These are phyloP conservation scores for Podila epigama DNA, from an alignment of 192 early-diverging fungal species.

Conservation along the genomic window DNA sequence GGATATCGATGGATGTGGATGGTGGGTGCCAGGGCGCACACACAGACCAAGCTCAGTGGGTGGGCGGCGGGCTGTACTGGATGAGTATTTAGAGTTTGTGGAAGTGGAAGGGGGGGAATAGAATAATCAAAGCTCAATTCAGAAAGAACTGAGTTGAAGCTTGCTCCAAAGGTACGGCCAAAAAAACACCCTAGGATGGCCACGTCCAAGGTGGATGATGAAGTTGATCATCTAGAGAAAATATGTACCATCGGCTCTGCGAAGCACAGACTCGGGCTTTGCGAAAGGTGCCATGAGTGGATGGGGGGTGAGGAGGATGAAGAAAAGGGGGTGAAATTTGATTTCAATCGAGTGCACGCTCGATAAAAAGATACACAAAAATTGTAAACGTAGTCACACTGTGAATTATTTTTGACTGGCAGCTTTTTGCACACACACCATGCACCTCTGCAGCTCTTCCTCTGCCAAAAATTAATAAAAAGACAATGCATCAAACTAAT, in stretches of 20 bases:
- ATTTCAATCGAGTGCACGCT: background rate
- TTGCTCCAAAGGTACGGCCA: background rate
- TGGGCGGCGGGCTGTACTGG: too few relatives aligned
- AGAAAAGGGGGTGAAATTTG: background rate
- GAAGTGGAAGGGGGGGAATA: background rate
- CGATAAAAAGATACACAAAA: background rate
- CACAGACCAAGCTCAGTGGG: too few relatives aligned
- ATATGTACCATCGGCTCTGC: slow-evolving; percentile 53
- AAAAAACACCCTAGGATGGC: background rate
- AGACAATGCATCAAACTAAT: background rate
- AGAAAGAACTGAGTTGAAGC: background rate
- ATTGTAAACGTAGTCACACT: too few relatives aligned
- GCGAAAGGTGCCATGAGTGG: slow-evolving; percentile 50
- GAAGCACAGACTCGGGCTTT: slow-evolving; percentile 52
- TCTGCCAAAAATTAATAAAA: background rate
- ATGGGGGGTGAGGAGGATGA: slow-evolving; percentile 11
- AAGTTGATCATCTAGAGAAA: background rate
- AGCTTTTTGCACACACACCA: too few relatives aligned
- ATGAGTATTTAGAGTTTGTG: background rate
- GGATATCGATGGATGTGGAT: slow-evolving; percentile 7
- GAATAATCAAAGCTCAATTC: background rate
- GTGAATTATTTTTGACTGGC: too few relatives aligned
- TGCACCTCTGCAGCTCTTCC: too few relatives aligned
- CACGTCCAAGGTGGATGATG: background rate
- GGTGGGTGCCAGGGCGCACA: too few relatives aligned